Evolutionary conservation across 768 basidiomycete genomes (phyloP).

Genomic region (Rhizopogon sp.): DNA sequence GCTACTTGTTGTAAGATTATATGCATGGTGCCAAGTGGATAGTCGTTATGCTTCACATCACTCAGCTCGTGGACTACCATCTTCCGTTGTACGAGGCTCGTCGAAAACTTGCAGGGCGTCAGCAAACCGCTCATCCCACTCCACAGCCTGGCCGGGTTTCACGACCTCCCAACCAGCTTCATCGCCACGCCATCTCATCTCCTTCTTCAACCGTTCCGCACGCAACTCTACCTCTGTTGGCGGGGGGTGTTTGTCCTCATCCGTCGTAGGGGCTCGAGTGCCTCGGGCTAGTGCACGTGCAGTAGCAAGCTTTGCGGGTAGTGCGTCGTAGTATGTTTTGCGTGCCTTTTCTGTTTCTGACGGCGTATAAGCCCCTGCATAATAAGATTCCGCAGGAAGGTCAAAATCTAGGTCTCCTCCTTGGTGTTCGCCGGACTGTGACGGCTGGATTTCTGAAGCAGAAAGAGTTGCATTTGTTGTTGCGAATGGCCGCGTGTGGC

Average conservation of each 20-base stretch:
- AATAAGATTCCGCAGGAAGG: conserved; percentile 57
- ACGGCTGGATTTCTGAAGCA: conserved; percentile 8
- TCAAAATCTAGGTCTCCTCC: conserved; percentile 75
- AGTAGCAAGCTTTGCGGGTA: conserved; percentile 59
- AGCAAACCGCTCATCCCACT: conserved; percentile 76
- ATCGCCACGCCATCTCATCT: conserved; percentile 79
- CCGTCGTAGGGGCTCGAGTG: conserved; percentile 79
- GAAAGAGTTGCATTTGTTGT: conserved; percentile 23
- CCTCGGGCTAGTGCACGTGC: conserved; percentile 76
- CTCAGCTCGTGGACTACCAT: background rate
- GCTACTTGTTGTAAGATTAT: conserved; percentile 1
- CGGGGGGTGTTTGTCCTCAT: conserved; percentile 72
- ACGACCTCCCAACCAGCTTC: conserved; percentile 77
- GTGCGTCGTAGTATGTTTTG: conserved; percentile 67
- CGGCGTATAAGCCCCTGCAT: conserved; percentile 59
- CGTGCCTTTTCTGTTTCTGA: conserved; percentile 64
- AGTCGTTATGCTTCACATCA: too few species aligned
- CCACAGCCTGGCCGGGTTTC: conserved; percentile 52
- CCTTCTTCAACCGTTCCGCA: conserved; percentile 85
- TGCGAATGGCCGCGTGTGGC: conserved; percentile 55
- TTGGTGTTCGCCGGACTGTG: conserved; percentile 6
- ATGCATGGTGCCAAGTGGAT: background rate
- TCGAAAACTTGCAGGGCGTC: conserved; percentile 58
- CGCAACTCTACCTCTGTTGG: conserved; percentile 86
- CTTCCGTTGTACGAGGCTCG: conserved; percentile 23